Evolutionary conservation across 1,284 basidiomycete genomes (phyloP).

Genomic region (Ganoderma meredithae): DNA sequence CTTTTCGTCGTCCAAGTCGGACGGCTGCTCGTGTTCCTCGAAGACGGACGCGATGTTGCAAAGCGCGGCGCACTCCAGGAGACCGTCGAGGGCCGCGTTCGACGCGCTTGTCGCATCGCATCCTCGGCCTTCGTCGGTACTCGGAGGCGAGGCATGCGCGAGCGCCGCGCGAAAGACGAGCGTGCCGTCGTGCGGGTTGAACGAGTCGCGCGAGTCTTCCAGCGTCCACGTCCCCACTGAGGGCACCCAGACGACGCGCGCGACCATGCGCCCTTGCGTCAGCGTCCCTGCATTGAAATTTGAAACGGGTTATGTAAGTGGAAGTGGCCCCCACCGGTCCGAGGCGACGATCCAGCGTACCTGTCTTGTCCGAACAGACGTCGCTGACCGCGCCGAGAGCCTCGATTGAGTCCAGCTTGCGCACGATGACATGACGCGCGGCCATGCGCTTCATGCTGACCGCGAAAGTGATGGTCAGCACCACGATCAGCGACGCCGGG

Average conservation of each 20-base stretch:
- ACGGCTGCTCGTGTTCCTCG: not conserved
- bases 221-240: not conserved
- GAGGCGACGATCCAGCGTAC: not conserved
- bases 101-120: not conserved
- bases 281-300: not conserved
- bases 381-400: constrained; percentile 36
- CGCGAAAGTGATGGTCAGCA: constrained; percentile 54
- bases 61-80: not conserved
- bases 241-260: not conserved
- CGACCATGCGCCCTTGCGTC: not conserved
- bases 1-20: not conserved
- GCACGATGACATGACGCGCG: constrained; percentile 56
- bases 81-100: not conserved
- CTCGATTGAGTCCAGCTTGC: constrained; percentile 62
- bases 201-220: not conserved
- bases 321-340: no score
- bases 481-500: constrained; percentile 46
- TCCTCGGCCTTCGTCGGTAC: not conserved
- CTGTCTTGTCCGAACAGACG: not conserved
- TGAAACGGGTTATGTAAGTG: not conserved
- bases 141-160: not conserved
- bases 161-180: not conserved
- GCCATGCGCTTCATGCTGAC: constrained; percentile 63
- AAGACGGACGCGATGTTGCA: not conserved
- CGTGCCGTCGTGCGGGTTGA: not conserved